Conservation (phyloP, 164 flowering plant species). For the Sextonia rubra region DNA sequence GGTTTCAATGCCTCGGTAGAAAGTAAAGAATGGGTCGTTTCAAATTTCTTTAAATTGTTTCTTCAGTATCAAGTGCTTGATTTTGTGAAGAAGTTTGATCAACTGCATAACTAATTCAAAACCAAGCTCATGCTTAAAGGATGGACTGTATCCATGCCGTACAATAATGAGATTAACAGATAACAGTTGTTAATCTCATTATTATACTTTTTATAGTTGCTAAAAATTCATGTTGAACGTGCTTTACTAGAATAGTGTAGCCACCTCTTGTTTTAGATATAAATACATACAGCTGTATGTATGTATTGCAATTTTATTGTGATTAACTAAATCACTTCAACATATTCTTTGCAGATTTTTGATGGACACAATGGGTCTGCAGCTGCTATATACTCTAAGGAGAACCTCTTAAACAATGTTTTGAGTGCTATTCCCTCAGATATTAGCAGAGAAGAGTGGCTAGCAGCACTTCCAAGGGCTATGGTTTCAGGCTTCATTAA, state of each 20-base stretch:
- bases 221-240: background rate
- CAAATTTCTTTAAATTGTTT: background rate
- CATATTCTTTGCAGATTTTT: slow-evolving; percentile 55
- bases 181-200: too few relatives aligned
- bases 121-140: too few relatives aligned
- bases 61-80: background rate
- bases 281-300: too few relatives aligned
- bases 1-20: background rate
- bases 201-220: too few relatives aligned
- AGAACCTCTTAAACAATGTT: slow-evolving; percentile 79
- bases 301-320: background rate
- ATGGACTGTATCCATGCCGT: too few relatives aligned
- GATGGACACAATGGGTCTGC: slow-evolving; percentile 98
- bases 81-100: background rate
- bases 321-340: background rate
- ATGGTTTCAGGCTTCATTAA: slow-evolving; percentile 95
- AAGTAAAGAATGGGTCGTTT: background rate
- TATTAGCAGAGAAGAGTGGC: slow-evolving; percentile 90
- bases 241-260: background rate
- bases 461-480: slow-evolving; percentile 91
- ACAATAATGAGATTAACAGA: too few relatives aligned
- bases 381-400: slow-evolving; percentile 90
- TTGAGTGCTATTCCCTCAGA: slow-evolving; percentile 79
- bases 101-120: too few relatives aligned
- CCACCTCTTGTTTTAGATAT: background rate